Evolutionary conservation across 2,329 filamentous ascomycete species (phyloP), one percentile per base, ranked within the genome.

Genomic region (Leptographium lundbergii): DNA sequence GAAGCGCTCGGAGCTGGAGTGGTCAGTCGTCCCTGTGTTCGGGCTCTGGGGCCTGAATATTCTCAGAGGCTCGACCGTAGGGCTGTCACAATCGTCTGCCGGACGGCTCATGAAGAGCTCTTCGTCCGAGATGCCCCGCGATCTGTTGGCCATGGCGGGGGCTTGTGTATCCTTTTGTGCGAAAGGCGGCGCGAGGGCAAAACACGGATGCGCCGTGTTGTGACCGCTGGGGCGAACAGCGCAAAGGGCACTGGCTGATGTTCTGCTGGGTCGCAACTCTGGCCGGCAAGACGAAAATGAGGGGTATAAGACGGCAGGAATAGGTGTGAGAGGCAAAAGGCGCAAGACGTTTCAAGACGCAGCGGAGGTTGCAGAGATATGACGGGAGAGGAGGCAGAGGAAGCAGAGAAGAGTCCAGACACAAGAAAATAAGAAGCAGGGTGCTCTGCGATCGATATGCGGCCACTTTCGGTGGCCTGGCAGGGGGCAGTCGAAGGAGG

Each of bases 1-100:
- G 69, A 76, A 78, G 63, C 74, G 72, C 58, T 76, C 75, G 59
- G 69, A 67, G 34, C 39, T n/a, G 17, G 66, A 59, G 62, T 66
- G 68, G 50, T 69, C 67, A 60, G 64, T 62, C 17, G 32, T 25
- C 4, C 42, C 27, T 54, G 82, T 82, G 57, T 78, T 78, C 36
- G 85, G 81, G 60, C 85, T 87, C 66, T 84, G 81, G 59, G 86
- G 84, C 72, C 95, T 95, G 75, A 86, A 86, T 70, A 95, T 95
- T 68, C 89, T 84, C 72, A 96, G 73, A 61, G 91, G 91, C 67
- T 88, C 88, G 65, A 95, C 81, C 22, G 88, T 89, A 60, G 90
- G 88, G 67, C 88, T 90, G 67, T 90, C 84, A 69, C 74, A 72
- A 54, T 80, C 77, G 13, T 74, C 71, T 10, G 67, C 62, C 10